Evolutionary conservation across 208 protist species (phyloP).

Genomic region (Spironucleus salmonicida): DNA sequence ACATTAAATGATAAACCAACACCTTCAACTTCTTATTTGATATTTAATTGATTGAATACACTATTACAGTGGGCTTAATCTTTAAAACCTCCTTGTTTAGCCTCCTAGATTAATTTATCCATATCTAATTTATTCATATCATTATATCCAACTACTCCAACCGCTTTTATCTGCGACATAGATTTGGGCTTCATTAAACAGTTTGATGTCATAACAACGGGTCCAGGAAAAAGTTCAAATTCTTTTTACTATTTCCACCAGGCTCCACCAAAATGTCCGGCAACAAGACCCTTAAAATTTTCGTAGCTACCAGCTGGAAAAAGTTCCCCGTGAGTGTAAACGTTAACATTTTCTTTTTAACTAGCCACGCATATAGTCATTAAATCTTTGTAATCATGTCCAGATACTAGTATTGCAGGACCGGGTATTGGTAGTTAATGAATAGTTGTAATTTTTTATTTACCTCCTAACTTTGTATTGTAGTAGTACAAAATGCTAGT

Average conservation of each 20-base stretch:
- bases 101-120: conserved; percentile 45
- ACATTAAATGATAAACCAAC: conserved; percentile 42
- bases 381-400: too few relatives aligned
- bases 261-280: conserved; percentile 54
- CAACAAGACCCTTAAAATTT: conserved; percentile 42
- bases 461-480: too few relatives aligned
- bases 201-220: conserved; percentile 68
- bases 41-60: too few relatives aligned
- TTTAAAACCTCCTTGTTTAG: conserved; percentile 42
- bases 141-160: conserved; percentile 44
- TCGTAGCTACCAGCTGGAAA: conserved; percentile 61
- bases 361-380: too few relatives aligned
- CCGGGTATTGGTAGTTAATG: too few relatives aligned
- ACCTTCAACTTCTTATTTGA: too few relatives aligned
- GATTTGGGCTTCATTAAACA: conserved; percentile 54
- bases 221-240: conserved; percentile 57
- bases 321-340: conserved; percentile 72
- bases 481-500: too few relatives aligned
- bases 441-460: too few relatives aligned
- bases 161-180: conserved; percentile 46
- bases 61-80: conserved; percentile 8
- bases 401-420: too few relatives aligned
- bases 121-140: conserved; percentile 46
- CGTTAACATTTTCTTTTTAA: conserved; percentile 51
- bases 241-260: conserved; percentile 60